Evolutionary conservation across 768 basidiomycete genomes (phyloP), one percentile per base, ranked within the genome.

Genomic region (Collybiopsis confluens): DNA sequence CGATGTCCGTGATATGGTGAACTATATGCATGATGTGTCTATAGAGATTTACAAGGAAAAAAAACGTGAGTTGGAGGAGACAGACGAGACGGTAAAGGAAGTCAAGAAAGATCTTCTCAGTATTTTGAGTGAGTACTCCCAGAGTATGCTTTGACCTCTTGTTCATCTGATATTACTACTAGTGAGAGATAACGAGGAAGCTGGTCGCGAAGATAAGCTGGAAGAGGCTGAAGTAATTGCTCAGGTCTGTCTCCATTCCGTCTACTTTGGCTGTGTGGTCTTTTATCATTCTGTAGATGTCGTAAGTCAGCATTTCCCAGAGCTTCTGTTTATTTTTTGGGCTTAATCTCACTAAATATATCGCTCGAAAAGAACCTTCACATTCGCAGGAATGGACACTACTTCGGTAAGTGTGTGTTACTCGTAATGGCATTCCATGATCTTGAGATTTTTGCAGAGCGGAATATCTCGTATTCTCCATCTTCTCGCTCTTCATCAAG

Each of bases 371-470:
- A 74, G 73, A 10, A 64, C 69, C 0, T 57, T 78, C 7, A 66
- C 70, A 15, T 70, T 74, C 47, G 73, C 73, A 0, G 74, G 67
- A 1, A 71, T 68, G 52, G 76, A 77, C 54, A 77, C 74, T 1
- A 76, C 73, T 0, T 72, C 75, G 1, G 30, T 48, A 13, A 23
- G 8, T 28, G 26, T 28, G 21, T 24, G 5, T 9, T 30, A 35
- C 9, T n/a, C 6, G 3, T 28, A 11, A 11, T 13, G 9, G 11
- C 18, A 23, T 6, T 10, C 16, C 9, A 16, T 4, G 10, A 35
- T 15, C 20, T 36, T 33, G 4, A 4, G 44, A 45, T 4, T 10
- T 11, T 16, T 4, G 8, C 46, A 48, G 46, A 64, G 61, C 2
- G 68, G 71, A 1, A 54, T 77, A 1, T 58, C 66, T 0, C 67